phyloP scores from a whole-genome alignment of 2,329 filamentous ascomycete genomes.

The Xylaria sp. region DNA sequence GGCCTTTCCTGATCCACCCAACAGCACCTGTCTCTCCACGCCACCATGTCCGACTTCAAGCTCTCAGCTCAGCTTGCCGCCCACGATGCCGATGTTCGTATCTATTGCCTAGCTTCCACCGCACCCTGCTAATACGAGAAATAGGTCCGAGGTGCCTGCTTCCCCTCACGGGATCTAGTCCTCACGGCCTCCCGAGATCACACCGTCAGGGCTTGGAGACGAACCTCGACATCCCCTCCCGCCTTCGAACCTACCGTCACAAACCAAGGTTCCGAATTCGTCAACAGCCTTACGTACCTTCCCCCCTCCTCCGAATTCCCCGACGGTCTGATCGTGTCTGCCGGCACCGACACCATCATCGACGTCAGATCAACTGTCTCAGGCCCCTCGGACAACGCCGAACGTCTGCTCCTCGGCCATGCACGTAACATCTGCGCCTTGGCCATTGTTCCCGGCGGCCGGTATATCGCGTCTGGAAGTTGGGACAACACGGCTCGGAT shows the following conservation, averaged over 20 bases:
- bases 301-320: conserved; percentile 69
- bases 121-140: neutral
- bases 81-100: conserved; percentile 88
- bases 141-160: conserved; percentile 85
- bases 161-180: conserved; percentile 71
- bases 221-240: conserved; percentile 65
- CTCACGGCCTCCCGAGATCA: conserved; percentile 90
- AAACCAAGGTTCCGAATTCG: conserved; percentile 79
- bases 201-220: conserved; percentile 85
- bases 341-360: conserved; percentile 89
- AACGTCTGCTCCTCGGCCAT: conserved; percentile 85
- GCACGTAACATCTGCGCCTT: conserved; percentile 85
- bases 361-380: conserved; percentile 78
- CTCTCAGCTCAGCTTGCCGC: conserved; percentile 86
- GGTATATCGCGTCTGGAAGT: conserved; percentile 83
- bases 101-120: conserved; percentile 1
- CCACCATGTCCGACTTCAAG: conserved; percentile 79
- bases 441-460: conserved; percentile 73
- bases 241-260: conserved; percentile 77
- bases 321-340: conserved; percentile 82
- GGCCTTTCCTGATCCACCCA: neutral
- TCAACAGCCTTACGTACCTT: conserved; percentile 82
- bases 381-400: conserved; percentile 72
- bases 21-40: neutral
- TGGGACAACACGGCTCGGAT: conserved; percentile 90